Conservation (phyloP, 805 yeast genomes). For the Ogataea philodendri region DNA sequence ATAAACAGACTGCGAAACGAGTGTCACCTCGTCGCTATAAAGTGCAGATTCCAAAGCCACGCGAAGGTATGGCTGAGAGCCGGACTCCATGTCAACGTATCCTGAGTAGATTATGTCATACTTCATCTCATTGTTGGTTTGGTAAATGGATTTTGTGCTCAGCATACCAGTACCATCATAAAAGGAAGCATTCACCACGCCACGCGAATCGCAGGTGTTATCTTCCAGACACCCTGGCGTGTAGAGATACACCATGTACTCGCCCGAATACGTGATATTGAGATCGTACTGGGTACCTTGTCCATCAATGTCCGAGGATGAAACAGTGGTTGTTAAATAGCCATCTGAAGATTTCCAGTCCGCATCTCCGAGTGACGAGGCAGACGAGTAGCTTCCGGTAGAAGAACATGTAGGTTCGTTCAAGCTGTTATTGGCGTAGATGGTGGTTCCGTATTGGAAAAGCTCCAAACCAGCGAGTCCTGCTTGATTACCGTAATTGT, state of each 20-base stretch:
- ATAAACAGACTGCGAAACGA: constrained; percentile 71
- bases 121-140: constrained; percentile 75
- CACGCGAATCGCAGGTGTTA: constrained; percentile 65
- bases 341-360: constrained; percentile 26
- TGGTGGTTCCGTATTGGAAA: constrained; percentile 55
- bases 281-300: constrained; percentile 58
- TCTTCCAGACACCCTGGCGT: constrained; percentile 87
- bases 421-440: constrained; percentile 71
- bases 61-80: constrained; percentile 37
- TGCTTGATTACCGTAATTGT: constrained; percentile 67
- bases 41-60: constrained; percentile 38
- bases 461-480: constrained; percentile 73
- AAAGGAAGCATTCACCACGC: constrained; percentile 75
- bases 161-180: constrained; percentile 47
- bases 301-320: constrained; percentile 28
- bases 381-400: constrained; percentile 7
- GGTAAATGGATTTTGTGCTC: constrained; percentile 54
- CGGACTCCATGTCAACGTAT: constrained; percentile 47
- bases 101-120: constrained; percentile 80
- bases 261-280: constrained; percentile 68
- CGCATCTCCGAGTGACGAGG: constrained; percentile 18
- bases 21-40: constrained; percentile 38
- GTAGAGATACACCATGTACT: constrained; percentile 65
- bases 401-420: constrained; percentile 62
- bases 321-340: constrained; percentile 28